Percentiles rank a stretch among this genome's conserved stretches.
phyloP scores from a whole-genome alignment of 2,329 filamentous ascomycete species.

The Fusarium chaquense region DNA sequence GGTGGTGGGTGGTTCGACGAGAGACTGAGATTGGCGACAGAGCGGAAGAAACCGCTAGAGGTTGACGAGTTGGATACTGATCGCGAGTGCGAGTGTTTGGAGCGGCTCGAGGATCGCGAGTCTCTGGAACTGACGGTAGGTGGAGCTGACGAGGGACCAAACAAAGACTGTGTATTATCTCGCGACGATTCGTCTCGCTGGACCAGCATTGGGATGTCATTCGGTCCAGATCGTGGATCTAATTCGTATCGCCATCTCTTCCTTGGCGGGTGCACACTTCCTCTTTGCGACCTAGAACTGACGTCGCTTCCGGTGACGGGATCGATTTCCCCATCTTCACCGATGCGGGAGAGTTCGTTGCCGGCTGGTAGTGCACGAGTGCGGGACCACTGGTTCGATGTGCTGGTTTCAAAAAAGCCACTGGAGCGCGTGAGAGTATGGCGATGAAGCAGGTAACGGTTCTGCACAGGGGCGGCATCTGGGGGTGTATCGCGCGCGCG shows the following conservation, averaged over 20 bases:
- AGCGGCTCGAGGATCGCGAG: conserved; percentile 42
- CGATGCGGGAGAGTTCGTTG: conserved; percentile 66
- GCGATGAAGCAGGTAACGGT: conserved; percentile 87
- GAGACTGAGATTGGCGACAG: conserved; percentile 81
- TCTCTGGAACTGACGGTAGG: conserved; percentile 58
- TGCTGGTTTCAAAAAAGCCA: conserved; percentile 91
- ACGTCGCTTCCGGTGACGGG: conserved; percentile 41
- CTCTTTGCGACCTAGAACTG: conserved; percentile 33
- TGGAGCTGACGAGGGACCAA: conserved; percentile 46
- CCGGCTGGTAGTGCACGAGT: conserved; percentile 49
- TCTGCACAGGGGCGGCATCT: conserved; percentile 61
- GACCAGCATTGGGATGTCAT: conserved; percentile 88
- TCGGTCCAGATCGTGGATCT: conserved; percentile 77
- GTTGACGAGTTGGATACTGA: conserved; percentile 64
- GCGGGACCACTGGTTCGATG: conserved; percentile 78
- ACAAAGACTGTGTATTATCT: conserved; percentile 49
- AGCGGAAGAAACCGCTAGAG: conserved; percentile 78
- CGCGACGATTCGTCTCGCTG: conserved; percentile 71
- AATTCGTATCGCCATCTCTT: conserved; percentile 89
- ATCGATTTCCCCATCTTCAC: conserved; percentile 55
- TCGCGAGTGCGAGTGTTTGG: conserved; percentile 52
- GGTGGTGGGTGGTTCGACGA: conserved; percentile 59
- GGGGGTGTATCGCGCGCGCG: conserved; percentile 61
- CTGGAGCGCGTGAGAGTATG: conserved; percentile 91
- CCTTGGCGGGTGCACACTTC: conserved; percentile 40